A percentile compares a stretch with the other conserved stretches of the same genome.
These are phyloP conservation scores for Fragilariopsis cylindrus DNA, from an alignment of 108 stramenopile species.

Conservation along the genomic window DNA sequence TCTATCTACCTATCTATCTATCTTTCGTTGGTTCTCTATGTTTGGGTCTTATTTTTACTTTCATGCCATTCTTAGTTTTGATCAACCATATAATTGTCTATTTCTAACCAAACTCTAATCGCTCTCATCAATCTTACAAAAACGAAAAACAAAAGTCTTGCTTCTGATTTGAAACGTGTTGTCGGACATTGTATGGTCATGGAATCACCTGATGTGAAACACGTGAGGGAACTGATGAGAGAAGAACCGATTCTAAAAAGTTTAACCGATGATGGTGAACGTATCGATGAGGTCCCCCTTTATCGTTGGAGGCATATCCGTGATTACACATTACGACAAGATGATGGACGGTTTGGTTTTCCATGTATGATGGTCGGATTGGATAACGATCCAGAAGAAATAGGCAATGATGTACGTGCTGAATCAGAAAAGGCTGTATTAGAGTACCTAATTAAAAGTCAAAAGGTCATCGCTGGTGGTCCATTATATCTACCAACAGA, in stretches of 20 bases:
- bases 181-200: constrained; percentile 78
- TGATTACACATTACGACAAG: constrained; percentile 72
- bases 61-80: no score
- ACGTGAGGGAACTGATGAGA: constrained; percentile 60
- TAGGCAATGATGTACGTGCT: constrained; percentile 41
- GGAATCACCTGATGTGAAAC: constrained; percentile 66
- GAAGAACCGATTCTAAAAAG: constrained; percentile 69
- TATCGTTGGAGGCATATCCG: constrained; percentile 88
- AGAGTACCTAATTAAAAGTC: constrained; percentile 77
- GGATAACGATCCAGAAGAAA: constrained; percentile 56
- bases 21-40: not conserved
- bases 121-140: not conserved
- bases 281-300: constrained; percentile 55
- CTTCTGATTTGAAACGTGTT: constrained; percentile 68
- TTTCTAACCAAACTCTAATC: not conserved
- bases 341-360: constrained; percentile 76
- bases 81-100: not conserved
- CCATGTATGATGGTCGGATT: constrained; percentile 67
- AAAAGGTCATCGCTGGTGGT: constrained; percentile 70
- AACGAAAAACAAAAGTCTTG: constrained; percentile 47
- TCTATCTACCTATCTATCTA: not conserved
- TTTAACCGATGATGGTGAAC: constrained; percentile 50
- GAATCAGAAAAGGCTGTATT: constrained; percentile 50
- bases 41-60: constrained; percentile 3
- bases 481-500: constrained; percentile 75